Evolutionary conservation across 352 stramenopile species (phyloP).

Genomic region (Globisporangium spiculum): DNA sequence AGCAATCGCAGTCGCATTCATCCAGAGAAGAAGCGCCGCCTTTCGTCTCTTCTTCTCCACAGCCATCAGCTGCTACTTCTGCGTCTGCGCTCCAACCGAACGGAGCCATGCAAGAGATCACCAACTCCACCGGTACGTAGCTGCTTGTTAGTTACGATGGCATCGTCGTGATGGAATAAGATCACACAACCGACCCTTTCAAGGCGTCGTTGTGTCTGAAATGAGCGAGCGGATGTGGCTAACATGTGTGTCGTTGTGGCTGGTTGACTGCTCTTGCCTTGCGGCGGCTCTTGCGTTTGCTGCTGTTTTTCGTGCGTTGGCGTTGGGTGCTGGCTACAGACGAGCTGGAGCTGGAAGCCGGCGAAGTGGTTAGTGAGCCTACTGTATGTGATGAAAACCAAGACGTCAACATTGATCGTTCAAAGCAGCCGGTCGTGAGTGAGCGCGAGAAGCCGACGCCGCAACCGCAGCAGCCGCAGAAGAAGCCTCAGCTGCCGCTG

Average conservation of each 20-base stretch:
- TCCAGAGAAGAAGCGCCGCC: not conserved
- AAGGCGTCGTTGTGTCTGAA: not conserved
- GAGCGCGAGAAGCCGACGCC: not conserved
- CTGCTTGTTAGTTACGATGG: not conserved
- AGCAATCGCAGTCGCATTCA: not conserved
- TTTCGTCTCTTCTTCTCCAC: not conserved
- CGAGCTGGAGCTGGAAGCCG: conserved; percentile 50
- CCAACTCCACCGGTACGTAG: conserved; percentile 49
- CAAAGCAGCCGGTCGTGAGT: conserved; percentile 14
- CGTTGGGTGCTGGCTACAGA: conserved; percentile 20
- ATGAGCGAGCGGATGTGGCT: not conserved
- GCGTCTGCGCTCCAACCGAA: not conserved
- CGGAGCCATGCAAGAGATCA: conserved; percentile 30
- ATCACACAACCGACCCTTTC: not conserved
- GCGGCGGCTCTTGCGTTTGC: not conserved
- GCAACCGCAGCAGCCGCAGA: not conserved
- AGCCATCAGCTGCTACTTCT: not conserved
- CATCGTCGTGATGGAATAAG: not conserved
- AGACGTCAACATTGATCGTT: conserved; percentile 14
- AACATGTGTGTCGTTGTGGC: conserved; percentile 8
- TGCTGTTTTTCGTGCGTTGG: not conserved
- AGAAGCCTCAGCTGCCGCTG: conserved; percentile 6
- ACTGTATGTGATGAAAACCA: conserved; percentile 18
- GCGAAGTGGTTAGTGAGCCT: conserved; percentile 53
- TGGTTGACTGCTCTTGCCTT: not conserved